Conservation (phyloP, 331 rosid genomes). For the Rosa hybrid region DNA sequence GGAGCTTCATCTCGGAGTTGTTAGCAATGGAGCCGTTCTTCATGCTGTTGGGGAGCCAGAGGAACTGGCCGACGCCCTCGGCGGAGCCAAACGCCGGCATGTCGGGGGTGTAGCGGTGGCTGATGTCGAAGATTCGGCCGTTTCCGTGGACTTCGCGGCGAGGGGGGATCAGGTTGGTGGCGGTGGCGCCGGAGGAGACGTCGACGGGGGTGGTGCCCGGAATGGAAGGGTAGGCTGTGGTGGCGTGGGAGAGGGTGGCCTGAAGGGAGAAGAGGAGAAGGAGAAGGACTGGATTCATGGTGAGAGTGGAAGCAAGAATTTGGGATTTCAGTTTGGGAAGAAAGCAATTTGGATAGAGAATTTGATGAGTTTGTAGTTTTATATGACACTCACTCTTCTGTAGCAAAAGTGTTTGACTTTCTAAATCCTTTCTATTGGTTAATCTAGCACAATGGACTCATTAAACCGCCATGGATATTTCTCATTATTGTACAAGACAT, state of each 20-base stretch:
- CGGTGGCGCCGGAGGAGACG: conserved; percentile 24
- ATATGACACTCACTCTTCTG: too few species aligned
- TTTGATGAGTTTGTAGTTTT: too few species aligned
- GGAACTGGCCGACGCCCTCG: conserved; percentile 70
- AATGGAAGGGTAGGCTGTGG: conserved; percentile 61
- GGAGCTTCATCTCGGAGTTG: conserved; percentile 57
- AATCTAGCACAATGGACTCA: too few species aligned
- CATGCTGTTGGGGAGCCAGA: conserved; percentile 67
- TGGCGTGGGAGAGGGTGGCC: conserved; percentile 25
- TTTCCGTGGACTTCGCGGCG: conserved; percentile 77
- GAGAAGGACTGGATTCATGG: background rate
- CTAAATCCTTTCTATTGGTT: too few species aligned
- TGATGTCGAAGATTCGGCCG: conserved; percentile 70
- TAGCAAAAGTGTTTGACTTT: too few species aligned
- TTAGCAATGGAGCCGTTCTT: conserved; percentile 83
- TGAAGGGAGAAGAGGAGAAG: background rate
- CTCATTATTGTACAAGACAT: too few species aligned
- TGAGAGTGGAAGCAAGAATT: background rate
- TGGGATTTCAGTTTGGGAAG: background rate
- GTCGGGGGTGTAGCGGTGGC: conserved; percentile 48
- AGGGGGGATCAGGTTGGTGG: conserved; percentile 40
- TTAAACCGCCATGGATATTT: too few species aligned
- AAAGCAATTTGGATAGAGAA: too few species aligned
- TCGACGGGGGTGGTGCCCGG: conserved; percentile 47
- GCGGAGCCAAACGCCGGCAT: conserved; percentile 66